Evolutionary conservation across 2,329 filamentous ascomycete species (phyloP).

Genomic region (Fusarium foetens): DNA sequence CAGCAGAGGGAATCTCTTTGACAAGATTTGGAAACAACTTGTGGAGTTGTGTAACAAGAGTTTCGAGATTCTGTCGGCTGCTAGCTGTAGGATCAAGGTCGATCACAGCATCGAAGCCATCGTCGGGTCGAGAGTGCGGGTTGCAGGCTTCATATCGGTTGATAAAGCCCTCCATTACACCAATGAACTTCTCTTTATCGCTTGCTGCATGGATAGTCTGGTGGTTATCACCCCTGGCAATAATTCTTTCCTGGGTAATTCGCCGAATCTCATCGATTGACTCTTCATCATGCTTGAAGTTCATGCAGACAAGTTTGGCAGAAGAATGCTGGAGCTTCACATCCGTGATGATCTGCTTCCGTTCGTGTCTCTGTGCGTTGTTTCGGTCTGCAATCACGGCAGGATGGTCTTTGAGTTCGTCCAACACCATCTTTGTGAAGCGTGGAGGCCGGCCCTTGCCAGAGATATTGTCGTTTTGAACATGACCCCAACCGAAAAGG

Average conservation of each 20-base stretch:
- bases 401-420: slow-evolving; percentile 69
- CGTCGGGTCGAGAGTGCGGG: slow-evolving; percentile 74
- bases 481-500: slow-evolving; percentile 89
- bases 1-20: slow-evolving; percentile 72
- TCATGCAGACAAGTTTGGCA: slow-evolving; percentile 82
- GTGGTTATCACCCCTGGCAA: slow-evolving; percentile 92
- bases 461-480: slow-evolving; percentile 96
- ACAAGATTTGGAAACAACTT: slow-evolving; percentile 82
- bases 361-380: slow-evolving; percentile 89
- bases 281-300: slow-evolving; percentile 86
- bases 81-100: slow-evolving; percentile 80
- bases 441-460: slow-evolving; percentile 79
- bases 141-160: slow-evolving; percentile 84
- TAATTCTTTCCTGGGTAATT: slow-evolving; percentile 80
- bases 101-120: slow-evolving; percentile 84
- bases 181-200: slow-evolving; percentile 76
- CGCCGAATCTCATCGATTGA: slow-evolving; percentile 77
- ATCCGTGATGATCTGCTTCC: slow-evolving; percentile 87
- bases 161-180: slow-evolving; percentile 96
- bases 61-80: slow-evolving; percentile 90
- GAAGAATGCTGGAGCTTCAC: slow-evolving; percentile 70
- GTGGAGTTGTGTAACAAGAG: slow-evolving; percentile 76
- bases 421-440: slow-evolving; percentile 78
- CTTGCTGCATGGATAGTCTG: slow-evolving; percentile 94
- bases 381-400: slow-evolving; percentile 94